Evolutionary conservation across 106 monocot species (phyloP), one percentile per base, ranked within the genome.

Genomic region (Dioscorea alata): DNA sequence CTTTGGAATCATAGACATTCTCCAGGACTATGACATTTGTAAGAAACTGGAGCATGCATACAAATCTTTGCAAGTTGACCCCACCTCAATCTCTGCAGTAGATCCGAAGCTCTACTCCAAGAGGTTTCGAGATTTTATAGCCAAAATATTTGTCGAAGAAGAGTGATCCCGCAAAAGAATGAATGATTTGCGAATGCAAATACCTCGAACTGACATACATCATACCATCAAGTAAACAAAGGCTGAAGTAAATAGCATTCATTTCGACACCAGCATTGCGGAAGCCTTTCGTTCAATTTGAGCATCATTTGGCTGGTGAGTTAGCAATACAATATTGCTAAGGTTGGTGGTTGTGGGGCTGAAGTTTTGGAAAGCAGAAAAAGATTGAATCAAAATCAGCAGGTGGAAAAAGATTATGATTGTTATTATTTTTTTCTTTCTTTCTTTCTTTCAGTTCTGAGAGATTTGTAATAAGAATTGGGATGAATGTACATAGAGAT

Each of bases 1-100:
- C 61, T 59, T 85, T 25, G 85, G 85, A 50, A 75, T 85, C 42
- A 85, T 85, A 18, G 85, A 85, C 69, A 85, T 85, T 34, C 59
- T 85, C 33, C 85, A 81, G 50, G 80, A 78, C 1, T 85, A 85
- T 54, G 77, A 85, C 64, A 81, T 85, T 21, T 75, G 71, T 57
- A 85, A 85, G 68, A 78, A 65, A 48, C 71, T 85, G 22, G 85
- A 85, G 72, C 85, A 85, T 70, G 85, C 81, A 10, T 85, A 81
- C 68, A 85, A 85, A 69, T 85, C 85, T 18, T 63, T 85, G 49
- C 85, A 85, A 68, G 81, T 67, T 19, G 85, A 81, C 63, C 75
- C 74, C 24, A 60, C 74, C 21, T 81, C 85, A 35, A 85, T 85
- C 69, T 85, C 85, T 6, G 85, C 81, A 0, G 85, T 85, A 17